Conservation (phyloP, 345 rosid species). For the Dipteronia dyeriana region DNA sequence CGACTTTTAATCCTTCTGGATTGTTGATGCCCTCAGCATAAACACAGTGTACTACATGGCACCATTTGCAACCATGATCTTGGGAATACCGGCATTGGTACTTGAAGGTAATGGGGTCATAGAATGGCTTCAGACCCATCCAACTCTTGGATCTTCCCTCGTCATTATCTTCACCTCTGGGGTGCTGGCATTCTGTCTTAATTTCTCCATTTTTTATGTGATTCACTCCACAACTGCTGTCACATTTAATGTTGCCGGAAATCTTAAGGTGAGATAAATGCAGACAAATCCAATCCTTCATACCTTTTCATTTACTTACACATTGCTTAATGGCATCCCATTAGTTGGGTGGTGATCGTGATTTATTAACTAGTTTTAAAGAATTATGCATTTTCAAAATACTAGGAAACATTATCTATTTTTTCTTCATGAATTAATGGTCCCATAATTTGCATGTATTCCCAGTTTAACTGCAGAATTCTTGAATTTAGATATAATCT, state of each 20-base stretch:
- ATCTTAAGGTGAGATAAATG: slow-evolving; percentile 78
- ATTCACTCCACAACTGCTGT: slow-evolving; percentile 99
- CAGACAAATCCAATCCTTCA: neutral
- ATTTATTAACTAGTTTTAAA: neutral
- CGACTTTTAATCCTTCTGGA: slow-evolving; percentile 15
- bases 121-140: slow-evolving; percentile 72
- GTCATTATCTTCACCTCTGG: slow-evolving; percentile 88
- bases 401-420: neutral
- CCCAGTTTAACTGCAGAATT: neutral
- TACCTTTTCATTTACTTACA: neutral
- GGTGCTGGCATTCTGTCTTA: slow-evolving; percentile 91
- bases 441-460: neutral
- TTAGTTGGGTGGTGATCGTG: neutral
- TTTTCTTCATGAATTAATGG: neutral
- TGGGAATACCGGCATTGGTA: slow-evolving; percentile 81
- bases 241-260: slow-evolving; percentile 98
- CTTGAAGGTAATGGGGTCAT: slow-evolving; percentile 89
- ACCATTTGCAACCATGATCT: slow-evolving; percentile 93
- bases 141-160: slow-evolving; percentile 54
- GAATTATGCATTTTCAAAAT: neutral
- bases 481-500: neutral
- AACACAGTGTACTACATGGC: slow-evolving; percentile 99
- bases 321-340: neutral
- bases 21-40: slow-evolving; percentile 44
- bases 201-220: slow-evolving; percentile 97